Percentiles rank a stretch among this genome's conserved stretches.
These are phyloP conservation scores for Starmerella floricola DNA, from an alignment of 805 yeast genomes.

Conservation along the genomic window DNA sequence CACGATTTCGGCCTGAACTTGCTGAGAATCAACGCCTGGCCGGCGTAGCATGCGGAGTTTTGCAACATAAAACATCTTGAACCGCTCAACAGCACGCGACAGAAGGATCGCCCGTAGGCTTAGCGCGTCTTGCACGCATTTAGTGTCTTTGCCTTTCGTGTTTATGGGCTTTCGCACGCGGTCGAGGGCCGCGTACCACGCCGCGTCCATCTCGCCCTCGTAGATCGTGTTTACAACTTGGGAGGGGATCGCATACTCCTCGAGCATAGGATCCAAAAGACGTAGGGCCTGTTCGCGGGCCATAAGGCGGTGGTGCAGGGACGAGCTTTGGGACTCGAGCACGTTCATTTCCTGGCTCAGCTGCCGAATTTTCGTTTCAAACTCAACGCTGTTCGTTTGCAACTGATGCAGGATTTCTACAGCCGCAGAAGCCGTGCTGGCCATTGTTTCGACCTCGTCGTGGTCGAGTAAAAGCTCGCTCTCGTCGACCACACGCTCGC, in stretches of 20 bases:
- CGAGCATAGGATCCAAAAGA: constrained; percentile 59
- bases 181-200: constrained; percentile 41
- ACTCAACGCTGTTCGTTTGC: constrained; percentile 24
- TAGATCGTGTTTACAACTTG: constrained; percentile 47
- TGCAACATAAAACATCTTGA: constrained; percentile 52
- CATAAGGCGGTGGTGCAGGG: constrained; percentile 37
- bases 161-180: constrained; percentile 14
- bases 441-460: constrained; percentile 5
- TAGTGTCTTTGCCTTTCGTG: constrained; percentile 12
- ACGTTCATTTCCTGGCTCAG: constrained; percentile 51
- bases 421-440: constrained; percentile 1
- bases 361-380: constrained; percentile 45
- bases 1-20: constrained; percentile 54
- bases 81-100: constrained; percentile 57
- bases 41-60: constrained; percentile 58
- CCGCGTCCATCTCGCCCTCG: constrained; percentile 41
- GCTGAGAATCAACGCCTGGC: constrained; percentile 58
- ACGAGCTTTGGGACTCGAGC: constrained; percentile 42
- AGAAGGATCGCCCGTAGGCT: constrained; percentile 36
- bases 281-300: constrained; percentile 39
- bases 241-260: constrained; percentile 68
- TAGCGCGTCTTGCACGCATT: constrained; percentile 5
- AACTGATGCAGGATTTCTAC: constrained; percentile 5
- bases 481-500: constrained; percentile 5
- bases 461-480: constrained; percentile 1